Evolutionary conservation across 2,329 filamentous ascomycete genomes (phyloP).

Genomic region (Alternaria atra): DNA sequence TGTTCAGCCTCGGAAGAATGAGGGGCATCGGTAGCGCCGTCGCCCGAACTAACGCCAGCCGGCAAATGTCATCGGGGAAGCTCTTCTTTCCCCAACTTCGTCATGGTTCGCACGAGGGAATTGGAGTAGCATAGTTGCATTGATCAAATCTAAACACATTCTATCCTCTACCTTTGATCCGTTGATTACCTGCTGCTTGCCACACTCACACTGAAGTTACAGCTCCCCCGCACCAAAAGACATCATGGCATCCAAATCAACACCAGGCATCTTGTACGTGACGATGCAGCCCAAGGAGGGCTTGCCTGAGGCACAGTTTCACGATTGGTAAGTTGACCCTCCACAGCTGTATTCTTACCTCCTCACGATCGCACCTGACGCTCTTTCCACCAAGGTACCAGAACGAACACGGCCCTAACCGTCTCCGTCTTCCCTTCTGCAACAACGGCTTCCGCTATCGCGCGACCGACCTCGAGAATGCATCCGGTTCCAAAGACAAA

Average conservation of each 20-base stretch:
- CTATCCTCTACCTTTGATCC: background rate
- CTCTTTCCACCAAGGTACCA: conserved; percentile 69
- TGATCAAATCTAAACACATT: conserved; percentile 1
- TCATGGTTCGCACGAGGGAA: conserved; percentile 8
- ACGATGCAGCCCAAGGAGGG: conserved; percentile 81
- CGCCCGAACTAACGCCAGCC: conserved; percentile 22
- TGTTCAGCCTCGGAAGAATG: conserved; percentile 39
- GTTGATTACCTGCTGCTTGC: background rate
- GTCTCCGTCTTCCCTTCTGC: conserved; percentile 78
- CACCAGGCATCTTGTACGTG: conserved; percentile 79
- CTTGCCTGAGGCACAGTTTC: conserved; percentile 74
- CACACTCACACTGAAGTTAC: background rate
- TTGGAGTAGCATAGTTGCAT: conserved; percentile 8
- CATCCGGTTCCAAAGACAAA: conserved; percentile 48
- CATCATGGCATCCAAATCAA: conserved; percentile 54
- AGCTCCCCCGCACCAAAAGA: conserved; percentile 4
- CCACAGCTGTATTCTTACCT: conserved; percentile 30
- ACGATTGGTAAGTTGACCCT: conserved; percentile 64
- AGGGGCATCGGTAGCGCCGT: conserved; percentile 27
- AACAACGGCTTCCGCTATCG: conserved; percentile 81
- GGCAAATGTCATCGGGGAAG: conserved; percentile 48
- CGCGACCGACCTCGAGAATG: conserved; percentile 65
- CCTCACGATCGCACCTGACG: conserved; percentile 24
- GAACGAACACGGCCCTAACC: conserved; percentile 86
- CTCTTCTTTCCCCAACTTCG: conserved; percentile 21